Evolutionary conservation across 2,329 filamentous ascomycete species (phyloP).

Genomic region (Fusarium buxicola): DNA sequence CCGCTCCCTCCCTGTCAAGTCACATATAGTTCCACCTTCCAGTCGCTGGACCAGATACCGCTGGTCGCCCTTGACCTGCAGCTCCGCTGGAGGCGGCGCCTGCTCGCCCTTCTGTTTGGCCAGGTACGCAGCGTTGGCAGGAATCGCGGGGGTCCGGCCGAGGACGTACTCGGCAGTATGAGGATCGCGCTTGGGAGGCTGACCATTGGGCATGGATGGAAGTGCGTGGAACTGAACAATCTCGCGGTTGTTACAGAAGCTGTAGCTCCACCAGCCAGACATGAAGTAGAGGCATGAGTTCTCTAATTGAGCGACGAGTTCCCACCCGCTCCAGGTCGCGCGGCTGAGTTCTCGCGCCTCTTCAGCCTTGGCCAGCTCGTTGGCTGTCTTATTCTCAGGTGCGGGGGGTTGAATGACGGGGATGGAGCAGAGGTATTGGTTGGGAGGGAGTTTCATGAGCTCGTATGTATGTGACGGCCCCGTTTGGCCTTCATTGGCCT

Average conservation of each 20-base stretch:
- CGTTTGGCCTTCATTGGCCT: slow-evolving; percentile 24
- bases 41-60: slow-evolving; percentile 88
- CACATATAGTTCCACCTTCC: slow-evolving; percentile 83
- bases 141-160: slow-evolving; percentile 63
- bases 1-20: slow-evolving; percentile 83
- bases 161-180: slow-evolving; percentile 81
- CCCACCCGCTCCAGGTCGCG: slow-evolving; percentile 82
- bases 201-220: slow-evolving; percentile 72
- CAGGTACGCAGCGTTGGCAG: slow-evolving; percentile 45
- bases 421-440: slow-evolving; percentile 86
- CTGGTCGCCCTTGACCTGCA: slow-evolving; percentile 85
- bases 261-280: slow-evolving; percentile 96
- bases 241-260: slow-evolving; percentile 89
- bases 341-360: slow-evolving; percentile 83
- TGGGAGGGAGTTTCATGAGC: slow-evolving; percentile 75
- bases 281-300: slow-evolving; percentile 85
- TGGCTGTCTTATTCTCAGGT: slow-evolving; percentile 73
- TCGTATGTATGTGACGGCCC: slow-evolving; percentile 69
- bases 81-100: slow-evolving; percentile 63
- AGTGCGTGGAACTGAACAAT: slow-evolving; percentile 92
- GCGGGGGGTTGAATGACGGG: slow-evolving; percentile 72
- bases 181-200: slow-evolving; percentile 82
- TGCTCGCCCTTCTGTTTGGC: slow-evolving; percentile 42
- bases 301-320: slow-evolving; percentile 81
- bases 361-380: slow-evolving; percentile 75